Evolutionary conservation across 139 green algal genomes (phyloP).

Genomic region (Chlorella sp.): DNA sequence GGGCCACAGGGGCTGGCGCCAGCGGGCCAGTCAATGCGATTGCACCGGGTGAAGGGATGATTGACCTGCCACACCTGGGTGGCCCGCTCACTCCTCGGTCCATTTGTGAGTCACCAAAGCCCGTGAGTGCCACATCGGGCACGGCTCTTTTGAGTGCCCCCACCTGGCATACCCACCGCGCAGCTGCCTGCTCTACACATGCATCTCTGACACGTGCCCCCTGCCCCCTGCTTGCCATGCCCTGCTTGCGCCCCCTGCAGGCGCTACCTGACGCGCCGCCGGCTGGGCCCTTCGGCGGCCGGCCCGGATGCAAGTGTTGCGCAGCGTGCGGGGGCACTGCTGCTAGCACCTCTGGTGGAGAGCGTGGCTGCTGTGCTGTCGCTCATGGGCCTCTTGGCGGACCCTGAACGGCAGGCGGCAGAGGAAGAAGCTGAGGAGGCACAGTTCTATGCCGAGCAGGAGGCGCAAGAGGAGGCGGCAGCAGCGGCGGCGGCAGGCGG

Average conservation of each 20-base stretch:
- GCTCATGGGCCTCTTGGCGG: neutral
- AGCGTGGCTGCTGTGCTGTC: conserved; percentile 17
- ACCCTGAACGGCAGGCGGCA: neutral
- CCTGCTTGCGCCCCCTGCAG: neutral
- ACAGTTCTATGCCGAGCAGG: neutral
- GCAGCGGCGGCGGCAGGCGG: neutral
- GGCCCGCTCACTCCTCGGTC: no score
- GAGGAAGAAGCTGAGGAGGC: conserved; percentile 13
- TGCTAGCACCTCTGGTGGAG: neutral
- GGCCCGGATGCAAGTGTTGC: neutral
- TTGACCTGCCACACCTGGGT: no score
- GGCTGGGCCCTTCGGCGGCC: neutral
- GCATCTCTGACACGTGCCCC: neutral
- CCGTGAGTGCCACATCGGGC: no score
- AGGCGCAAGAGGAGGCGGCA: neutral
- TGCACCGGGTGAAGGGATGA: no score
- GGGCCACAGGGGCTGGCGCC: no score
- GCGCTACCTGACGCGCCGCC: conserved; percentile 7
- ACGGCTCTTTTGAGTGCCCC: no score
- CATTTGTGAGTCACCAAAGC: no score
- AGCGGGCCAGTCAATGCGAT: no score
- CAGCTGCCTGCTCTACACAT: neutral
- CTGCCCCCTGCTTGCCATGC: no score
- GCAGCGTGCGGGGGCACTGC: neutral
- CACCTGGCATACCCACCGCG: neutral